A percentile compares a stretch with the other conserved stretches of the same genome.
Evolutionary conservation across 179 eudicot species (phyloP).

Genomic region (Pouteria campechiana): DNA sequence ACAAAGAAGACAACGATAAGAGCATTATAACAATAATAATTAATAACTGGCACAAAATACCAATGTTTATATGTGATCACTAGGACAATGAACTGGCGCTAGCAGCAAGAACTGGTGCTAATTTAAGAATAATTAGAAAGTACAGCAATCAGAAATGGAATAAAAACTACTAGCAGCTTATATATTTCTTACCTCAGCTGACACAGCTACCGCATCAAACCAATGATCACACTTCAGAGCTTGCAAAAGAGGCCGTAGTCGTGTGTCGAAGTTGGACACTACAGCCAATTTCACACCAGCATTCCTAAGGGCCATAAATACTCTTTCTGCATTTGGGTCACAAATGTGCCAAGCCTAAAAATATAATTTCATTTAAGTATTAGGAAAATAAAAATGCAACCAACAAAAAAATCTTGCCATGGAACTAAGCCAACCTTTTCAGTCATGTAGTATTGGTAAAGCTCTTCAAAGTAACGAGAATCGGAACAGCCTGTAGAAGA

Average conservation of each 20-base stretch:
- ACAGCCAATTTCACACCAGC: slow-evolving; percentile 87
- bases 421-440: slow-evolving; percentile 55
- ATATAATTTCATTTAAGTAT: slow-evolving; percentile 5
- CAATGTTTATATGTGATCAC: no score
- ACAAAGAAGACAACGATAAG: no score
- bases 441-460: slow-evolving; percentile 81
- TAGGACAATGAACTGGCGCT: no score
- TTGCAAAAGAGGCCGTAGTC: slow-evolving; percentile 66
- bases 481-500: slow-evolving; percentile 94
- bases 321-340: slow-evolving; percentile 84
- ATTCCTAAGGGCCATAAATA: slow-evolving; percentile 56
- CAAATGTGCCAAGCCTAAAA: slow-evolving; percentile 89
- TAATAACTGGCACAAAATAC: no score
- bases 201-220: slow-evolving; percentile 97
- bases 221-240: slow-evolving; percentile 90
- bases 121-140: no score
- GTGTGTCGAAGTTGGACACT: slow-evolving; percentile 91
- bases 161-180: slow-evolving; percentile 8
- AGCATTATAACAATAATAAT: no score
- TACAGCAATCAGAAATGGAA: not conserved
- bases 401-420: not conserved
- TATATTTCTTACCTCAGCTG: slow-evolving; percentile 98
- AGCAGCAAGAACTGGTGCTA: no score
- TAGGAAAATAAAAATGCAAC: not conserved
- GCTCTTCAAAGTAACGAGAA: slow-evolving; percentile 84